Evolutionary conservation across 192 early-diverging fungal species (phyloP), one percentile per base, ranked within the genome.

Genomic region (Pilaira anomala): DNA sequence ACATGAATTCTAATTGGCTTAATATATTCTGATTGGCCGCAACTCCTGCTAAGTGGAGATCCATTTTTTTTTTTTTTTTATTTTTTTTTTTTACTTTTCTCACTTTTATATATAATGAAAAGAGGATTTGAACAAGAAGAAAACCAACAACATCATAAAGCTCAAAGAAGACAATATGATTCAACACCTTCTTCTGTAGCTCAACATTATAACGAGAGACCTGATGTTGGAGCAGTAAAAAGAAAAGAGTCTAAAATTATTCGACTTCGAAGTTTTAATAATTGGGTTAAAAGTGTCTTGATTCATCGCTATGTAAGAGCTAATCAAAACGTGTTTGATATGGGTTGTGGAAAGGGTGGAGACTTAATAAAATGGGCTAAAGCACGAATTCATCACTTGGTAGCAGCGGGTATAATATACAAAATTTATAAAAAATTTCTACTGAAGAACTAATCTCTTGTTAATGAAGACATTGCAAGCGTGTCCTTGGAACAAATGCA

Each of bases 301-400:
- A 95, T 99, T 60, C 68, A 78, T 12, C 65, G 81, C 25, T 86
- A 90, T 72, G 81, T 83, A 7, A 62, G 67, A 9, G 65, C 75
- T 0, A 79, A 79, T 0, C 72, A 80, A 69, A 59, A 46, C 7
- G 95, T 93, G 7, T 82, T 99, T 44, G 97, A 98, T 69, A 78
- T 97, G 50, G 92, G 93, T 9, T 96, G 94, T 74, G 97, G 97
- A 16, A 96, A 96, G 73, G 93, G 93, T 19, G 93, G 93, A n/a
- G 92, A 95, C 77, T 60, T 95, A 58, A 72, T 83, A 26, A 94
- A 93, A 63, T 90, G 87, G 87, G 73, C 72, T 28, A 86, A 88
- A 61, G 90, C 90, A 4, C 57, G 73, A 13, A 93, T 97, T 39
- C 69, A 71, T 56, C 73, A 87, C 26, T 87, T 93, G 42, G 81